phyloP scores from a whole-genome alignment of 2,329 filamentous ascomycete species.

The Byssothecium circinans region DNA sequence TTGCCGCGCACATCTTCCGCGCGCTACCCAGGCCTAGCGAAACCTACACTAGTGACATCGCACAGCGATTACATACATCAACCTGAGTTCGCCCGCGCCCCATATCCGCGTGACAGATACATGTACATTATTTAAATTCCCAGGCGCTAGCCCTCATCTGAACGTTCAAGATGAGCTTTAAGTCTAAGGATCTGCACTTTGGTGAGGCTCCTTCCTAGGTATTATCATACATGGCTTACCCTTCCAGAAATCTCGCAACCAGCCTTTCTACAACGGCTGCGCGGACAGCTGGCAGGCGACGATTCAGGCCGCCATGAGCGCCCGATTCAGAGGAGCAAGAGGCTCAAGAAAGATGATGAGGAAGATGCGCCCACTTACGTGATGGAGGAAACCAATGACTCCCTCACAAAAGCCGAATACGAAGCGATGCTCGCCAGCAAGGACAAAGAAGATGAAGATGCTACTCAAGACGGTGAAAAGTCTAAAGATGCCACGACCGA shows the following conservation, averaged over 20 bases:
- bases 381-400: constrained; percentile 70
- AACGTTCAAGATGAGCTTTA: constrained; percentile 60
- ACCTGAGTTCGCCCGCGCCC: too few relatives aligned
- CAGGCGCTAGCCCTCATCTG: too few relatives aligned
- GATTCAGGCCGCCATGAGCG: constrained; percentile 50
- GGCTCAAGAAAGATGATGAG: constrained; percentile 64
- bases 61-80: too few relatives aligned
- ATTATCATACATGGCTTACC: constrained; percentile 68
- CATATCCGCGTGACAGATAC: too few relatives aligned
- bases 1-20: neutral
- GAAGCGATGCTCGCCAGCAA: constrained; percentile 46
- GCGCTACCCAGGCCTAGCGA: neutral
- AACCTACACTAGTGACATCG: too few relatives aligned
- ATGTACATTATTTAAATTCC: too few relatives aligned
- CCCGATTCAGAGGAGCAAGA: constrained; percentile 48
- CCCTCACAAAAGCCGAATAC: constrained; percentile 56
- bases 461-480: constrained; percentile 9
- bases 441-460: constrained; percentile 17
- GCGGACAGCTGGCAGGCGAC: constrained; percentile 57
- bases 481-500: constrained; percentile 2
- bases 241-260: constrained; percentile 56
- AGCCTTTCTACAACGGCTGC: constrained; percentile 51
- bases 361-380: constrained; percentile 77
- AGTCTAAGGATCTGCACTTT: constrained; percentile 71
- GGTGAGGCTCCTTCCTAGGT: constrained; percentile 34